A percentile compares a stretch with the other conserved stretches of the same genome.
Conservation (phyloP, 768 basidiomycete species). For the Tricholoma matsutake region DNA sequence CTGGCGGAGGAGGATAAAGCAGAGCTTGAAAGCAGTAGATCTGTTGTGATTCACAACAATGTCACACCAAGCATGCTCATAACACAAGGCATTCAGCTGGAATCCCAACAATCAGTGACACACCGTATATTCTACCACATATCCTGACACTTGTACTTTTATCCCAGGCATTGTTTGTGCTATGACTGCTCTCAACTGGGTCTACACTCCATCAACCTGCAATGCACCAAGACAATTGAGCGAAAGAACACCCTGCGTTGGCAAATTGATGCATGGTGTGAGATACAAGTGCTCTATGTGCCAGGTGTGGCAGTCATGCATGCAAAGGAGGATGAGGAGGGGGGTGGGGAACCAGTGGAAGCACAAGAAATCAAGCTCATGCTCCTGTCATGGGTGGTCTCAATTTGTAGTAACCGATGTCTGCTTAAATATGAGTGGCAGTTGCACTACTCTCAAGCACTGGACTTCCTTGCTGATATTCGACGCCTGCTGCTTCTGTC, state of each 20-base stretch:
- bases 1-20: slow-evolving; percentile 11
- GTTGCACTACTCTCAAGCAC: background rate
- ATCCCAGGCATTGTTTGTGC: background rate
- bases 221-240: slow-evolving; percentile 5
- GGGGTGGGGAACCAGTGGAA: background rate
- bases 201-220: slow-evolving; percentile 14
- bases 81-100: slow-evolving; percentile 13
- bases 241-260: slow-evolving; percentile 3
- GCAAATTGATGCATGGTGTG: too few species aligned
- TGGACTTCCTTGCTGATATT: background rate
- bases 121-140: background rate
- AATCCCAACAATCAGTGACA: background rate
- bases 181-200: background rate
- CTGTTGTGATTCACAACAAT: slow-evolving; percentile 6
- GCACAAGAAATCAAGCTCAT: background rate
- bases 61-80: slow-evolving; percentile 22
- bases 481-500: slow-evolving; percentile 11
- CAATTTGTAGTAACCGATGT: background rate
- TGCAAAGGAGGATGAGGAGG: background rate
- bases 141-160: background rate
- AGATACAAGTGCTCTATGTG: too few species aligned
- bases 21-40: background rate
- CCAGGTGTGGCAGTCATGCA: background rate
- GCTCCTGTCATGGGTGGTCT: background rate
- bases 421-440: slow-evolving; percentile 11